Evolutionary conservation across 805 yeast species (phyloP).

Genomic region (Pachysolen tannophilus): DNA sequence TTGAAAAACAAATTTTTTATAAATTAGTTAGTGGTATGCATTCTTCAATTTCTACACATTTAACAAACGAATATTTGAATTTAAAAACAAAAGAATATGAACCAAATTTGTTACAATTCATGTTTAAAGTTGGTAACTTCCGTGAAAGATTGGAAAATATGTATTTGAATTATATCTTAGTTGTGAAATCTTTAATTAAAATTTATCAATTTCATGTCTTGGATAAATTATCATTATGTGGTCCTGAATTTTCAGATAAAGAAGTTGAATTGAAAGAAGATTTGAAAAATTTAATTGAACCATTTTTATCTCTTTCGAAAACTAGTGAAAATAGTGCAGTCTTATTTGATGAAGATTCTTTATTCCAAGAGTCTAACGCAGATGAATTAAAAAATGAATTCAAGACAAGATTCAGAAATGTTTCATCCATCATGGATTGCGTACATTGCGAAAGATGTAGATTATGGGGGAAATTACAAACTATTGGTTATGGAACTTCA

Average conservation of each 20-base stretch:
- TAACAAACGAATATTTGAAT: slow-evolving; percentile 75
- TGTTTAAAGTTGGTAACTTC: slow-evolving; percentile 82
- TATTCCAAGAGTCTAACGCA: slow-evolving; percentile 36
- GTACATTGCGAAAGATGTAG: slow-evolving; percentile 98
- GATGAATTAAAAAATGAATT: slow-evolving; percentile 76
- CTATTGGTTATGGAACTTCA: slow-evolving; percentile 97
- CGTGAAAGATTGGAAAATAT: slow-evolving; percentile 86
- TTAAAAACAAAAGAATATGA: slow-evolving; percentile 68
- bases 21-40: slow-evolving; percentile 89
- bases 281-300: slow-evolving; percentile 24
- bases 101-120: slow-evolving; percentile 75
- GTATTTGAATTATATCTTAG: slow-evolving; percentile 86
- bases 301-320: slow-evolving; percentile 18
- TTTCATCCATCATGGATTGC: slow-evolving; percentile 92
- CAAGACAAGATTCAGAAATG: slow-evolving; percentile 77
- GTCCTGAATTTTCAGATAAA: slow-evolving; percentile 18
- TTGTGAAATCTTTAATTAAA: slow-evolving; percentile 74
- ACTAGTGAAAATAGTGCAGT: slow-evolving; percentile 13
- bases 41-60: slow-evolving; percentile 88
- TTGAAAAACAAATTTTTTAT: slow-evolving; percentile 85
- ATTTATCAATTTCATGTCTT: slow-evolving; percentile 23
- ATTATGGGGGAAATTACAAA: slow-evolving; percentile 96
- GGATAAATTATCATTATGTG: slow-evolving; percentile 19
- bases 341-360: slow-evolving; percentile 36
- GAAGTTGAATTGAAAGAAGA: slow-evolving; percentile 20